These are phyloP conservation scores for Daldinia decipiens DNA, from an alignment of 495 filamentous ascomycete species.

Conservation along the genomic window DNA sequence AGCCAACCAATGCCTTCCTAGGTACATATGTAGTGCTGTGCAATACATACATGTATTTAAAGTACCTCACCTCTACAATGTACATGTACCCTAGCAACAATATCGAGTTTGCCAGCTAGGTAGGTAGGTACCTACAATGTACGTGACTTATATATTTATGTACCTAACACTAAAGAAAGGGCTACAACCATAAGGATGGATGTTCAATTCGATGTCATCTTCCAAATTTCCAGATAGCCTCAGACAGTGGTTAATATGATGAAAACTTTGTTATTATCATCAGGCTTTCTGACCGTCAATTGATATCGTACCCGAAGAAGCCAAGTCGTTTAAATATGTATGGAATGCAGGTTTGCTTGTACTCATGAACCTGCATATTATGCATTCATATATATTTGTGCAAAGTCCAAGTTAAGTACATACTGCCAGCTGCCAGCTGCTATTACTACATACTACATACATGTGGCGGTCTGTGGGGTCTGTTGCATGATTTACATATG, in stretches of 20 bases:
- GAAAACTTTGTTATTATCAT: neutral
- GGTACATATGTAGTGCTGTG: no score
- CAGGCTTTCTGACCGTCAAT: constrained; percentile 9
- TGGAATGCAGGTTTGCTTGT: constrained; percentile 17
- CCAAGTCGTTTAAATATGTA: neutral
- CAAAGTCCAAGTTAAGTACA: constrained; percentile 13
- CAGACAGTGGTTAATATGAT: neutral
- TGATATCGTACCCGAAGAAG: constrained; percentile 4
- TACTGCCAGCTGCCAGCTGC: constrained; percentile 18
- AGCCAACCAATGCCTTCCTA: neutral
- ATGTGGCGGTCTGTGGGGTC: constrained; percentile 17
- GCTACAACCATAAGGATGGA: neutral
- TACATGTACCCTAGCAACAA: neutral
- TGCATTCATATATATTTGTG: constrained; percentile 34
- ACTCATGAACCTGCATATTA: constrained; percentile 5
- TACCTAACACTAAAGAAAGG: neutral
- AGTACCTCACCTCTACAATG: no score
- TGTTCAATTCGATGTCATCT: neutral
- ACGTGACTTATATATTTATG: neutral
- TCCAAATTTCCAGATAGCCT: neutral
- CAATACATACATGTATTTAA: neutral
- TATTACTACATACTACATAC: neutral
- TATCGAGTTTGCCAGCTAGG: neutral
- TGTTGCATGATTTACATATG: constrained; percentile 37
- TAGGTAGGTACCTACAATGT: no score